Percentiles rank a stretch among this genome's conserved stretches.
Evolutionary conservation across 495 filamentous ascomycete genomes (phyloP).

Genomic region (Penicillium cinerascens): DNA sequence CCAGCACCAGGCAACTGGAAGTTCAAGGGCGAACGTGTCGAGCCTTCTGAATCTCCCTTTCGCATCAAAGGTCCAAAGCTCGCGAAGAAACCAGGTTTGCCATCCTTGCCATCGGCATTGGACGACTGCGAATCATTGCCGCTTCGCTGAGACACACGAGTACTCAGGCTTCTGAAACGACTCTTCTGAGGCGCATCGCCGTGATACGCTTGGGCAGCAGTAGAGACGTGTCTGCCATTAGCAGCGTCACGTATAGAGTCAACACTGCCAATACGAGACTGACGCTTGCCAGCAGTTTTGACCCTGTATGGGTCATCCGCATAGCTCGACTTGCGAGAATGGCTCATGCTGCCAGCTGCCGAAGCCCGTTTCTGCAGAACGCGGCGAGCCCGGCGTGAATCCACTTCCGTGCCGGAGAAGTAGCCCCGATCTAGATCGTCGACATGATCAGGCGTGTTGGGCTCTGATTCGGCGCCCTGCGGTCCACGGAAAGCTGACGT

Average conservation of each 20-base stretch:
- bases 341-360: constrained; percentile 40
- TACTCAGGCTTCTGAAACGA: constrained; percentile 46
- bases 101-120: constrained; percentile 43
- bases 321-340: constrained; percentile 66
- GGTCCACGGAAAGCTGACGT: constrained; percentile 23
- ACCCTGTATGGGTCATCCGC: constrained; percentile 57
- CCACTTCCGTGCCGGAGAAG: constrained; percentile 84
- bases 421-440: constrained; percentile 84
- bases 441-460: constrained; percentile 26
- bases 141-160: constrained; percentile 31
- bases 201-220: constrained; percentile 60
- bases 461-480: constrained; percentile 26
- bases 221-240: constrained; percentile 32
- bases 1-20: constrained; percentile 35
- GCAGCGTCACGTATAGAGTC: constrained; percentile 52
- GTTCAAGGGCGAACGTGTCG: constrained; percentile 48
- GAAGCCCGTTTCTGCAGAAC: constrained; percentile 77
- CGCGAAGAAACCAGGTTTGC: constrained; percentile 45
- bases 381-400: constrained; percentile 66
- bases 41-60: constrained; percentile 46
- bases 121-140: constrained; percentile 43
- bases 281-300: constrained; percentile 59
- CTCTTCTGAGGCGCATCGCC: constrained; percentile 36
- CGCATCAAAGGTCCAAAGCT: constrained; percentile 44
- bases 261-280: constrained; percentile 75